Base-by-base conservation (phyloP, 768 basidiomycete genomes). In the Macrolepiota fuliginosa region DNA sequence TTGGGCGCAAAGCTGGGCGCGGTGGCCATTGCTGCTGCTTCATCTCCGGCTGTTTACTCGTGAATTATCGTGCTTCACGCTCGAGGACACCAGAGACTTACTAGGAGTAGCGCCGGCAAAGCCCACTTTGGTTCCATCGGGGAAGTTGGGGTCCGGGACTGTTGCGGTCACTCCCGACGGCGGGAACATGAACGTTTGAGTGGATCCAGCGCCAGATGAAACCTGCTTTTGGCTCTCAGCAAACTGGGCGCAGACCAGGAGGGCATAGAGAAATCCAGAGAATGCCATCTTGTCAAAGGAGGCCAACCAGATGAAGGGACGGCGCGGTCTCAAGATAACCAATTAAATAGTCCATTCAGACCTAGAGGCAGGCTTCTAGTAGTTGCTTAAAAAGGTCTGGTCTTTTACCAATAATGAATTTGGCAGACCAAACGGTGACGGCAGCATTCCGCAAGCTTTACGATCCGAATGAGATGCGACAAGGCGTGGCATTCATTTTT, bases 81-180 rank as follows among this genome's bases (percentile, higher is more conserved):
- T 45, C 42, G 7, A 45, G 27, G 29, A 39, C 58, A 3, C 17
- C 17, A 35, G 25, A 9, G 69, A 76, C 42, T 58, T 65, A 81
- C 81, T 83, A 0, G 80, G 78, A 2, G 82, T 83, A 15, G 82
- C 73, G 3, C 81, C 82, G 25, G 78, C 59, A 62, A 77, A 78
- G n/a, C 81, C 81, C 10, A 83, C 77, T 46, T 78, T 69, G 12
- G 70, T 68, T 12, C 67, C 76, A 62, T 76, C 73, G 0, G 80
- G 79, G 61, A 83, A 84, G 65, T 74, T 71, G 17, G 74, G 70
- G 55, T 74, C 73, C 13, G 74, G 69, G 4, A 70, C 67, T 9
- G 76, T 74, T 27, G 73, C 70, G 29, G 79, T 75, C 27, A 71
- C 75, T 47, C 69, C 70, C 9, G 75, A 65, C 27, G 80, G 81